Evolutionary conservation across 371 early-diverging fungal genomes (phyloP), one percentile per base, ranked within the genome.

Genomic region (Apophysomyces sp.): DNA sequence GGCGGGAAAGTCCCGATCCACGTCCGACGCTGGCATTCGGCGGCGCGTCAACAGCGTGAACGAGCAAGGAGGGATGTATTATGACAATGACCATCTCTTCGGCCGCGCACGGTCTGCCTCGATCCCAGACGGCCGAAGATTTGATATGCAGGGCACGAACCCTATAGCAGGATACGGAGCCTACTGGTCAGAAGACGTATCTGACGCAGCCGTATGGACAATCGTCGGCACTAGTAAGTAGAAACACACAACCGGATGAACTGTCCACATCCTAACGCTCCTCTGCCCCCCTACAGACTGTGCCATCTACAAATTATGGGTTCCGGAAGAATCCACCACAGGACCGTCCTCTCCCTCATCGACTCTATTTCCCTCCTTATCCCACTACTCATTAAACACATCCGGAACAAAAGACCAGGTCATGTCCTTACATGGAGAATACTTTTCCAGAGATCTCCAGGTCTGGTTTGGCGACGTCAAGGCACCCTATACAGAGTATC

Each of bases 151-250:
- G 4, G 21, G 9, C 7, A 44, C 1, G 51, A 57, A 32, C 8
- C 30, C 63, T 6, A 49, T 44, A 44, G 49, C 49, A 44, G 49
- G 49, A 16, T 64, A 70, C 13, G 74, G 79, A 18, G 70, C 77
- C 6, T 71, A 77, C 44, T 90, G 89, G 89, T 76, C 80, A 16
- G 88, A 89, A 64, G 91, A 93, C 66, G 91, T 92, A 16, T 86
- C 88, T 4, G 93, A 93, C 75, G 79, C 83, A 8, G 87, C 91
- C 4, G 90, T 92, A 9, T 93, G 93, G 93, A 93, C 92, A 21
- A 87, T 93, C 63, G 91, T 93, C 5, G 90, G 91, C 49, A 63
- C 70, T 51, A 80, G 82, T 76, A 65, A 55, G 55, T 15, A 28
- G 8, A 52, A 24, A 39, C 12, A 5, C 8, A 32, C n/a, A 13